Conservation (phyloP, 257 asterid species). For the Gentiana dahurica region DNA sequence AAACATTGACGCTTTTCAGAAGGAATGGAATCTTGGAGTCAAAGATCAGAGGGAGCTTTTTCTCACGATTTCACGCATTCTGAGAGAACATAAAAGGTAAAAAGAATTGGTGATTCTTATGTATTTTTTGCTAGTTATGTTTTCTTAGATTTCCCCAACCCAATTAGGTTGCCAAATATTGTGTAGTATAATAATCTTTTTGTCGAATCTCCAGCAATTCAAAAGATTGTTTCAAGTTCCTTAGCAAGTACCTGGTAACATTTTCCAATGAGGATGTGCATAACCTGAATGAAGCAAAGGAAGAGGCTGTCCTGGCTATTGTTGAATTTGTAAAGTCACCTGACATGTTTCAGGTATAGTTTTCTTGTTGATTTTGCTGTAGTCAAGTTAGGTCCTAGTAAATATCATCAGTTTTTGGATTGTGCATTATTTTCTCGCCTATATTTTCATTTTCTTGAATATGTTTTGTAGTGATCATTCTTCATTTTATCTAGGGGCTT, state of each 20-base stretch:
- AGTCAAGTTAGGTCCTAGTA: too few species aligned
- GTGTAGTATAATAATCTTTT: not conserved
- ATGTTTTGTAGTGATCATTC: not conserved
- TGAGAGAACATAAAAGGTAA: slow-evolving; percentile 74
- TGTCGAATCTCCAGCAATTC: slow-evolving; percentile 44
- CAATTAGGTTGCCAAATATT: not conserved
- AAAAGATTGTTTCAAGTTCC: slow-evolving; percentile 73
- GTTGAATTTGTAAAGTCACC: slow-evolving; percentile 81
- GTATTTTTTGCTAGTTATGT: too few species aligned
- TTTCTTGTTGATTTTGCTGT: not conserved
- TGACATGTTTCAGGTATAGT: slow-evolving; percentile 76
- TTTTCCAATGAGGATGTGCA: slow-evolving; percentile 64
- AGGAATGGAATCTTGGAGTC: slow-evolving; percentile 78
- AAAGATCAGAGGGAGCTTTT: slow-evolving; percentile 79
- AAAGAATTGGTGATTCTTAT: slow-evolving; percentile 9
- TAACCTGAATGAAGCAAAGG: slow-evolving; percentile 66
- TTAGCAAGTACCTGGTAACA: slow-evolving; percentile 74
- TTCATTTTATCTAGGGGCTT: not conserved
- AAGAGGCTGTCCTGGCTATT: slow-evolving; percentile 67
- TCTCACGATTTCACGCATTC: slow-evolving; percentile 49
- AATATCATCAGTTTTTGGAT: not conserved
- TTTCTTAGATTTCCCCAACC: too few species aligned
- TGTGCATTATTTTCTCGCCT: not conserved
- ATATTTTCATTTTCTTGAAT: not conserved
- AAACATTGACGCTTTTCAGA: slow-evolving; percentile 58